Percentiles rank a stretch among this genome's conserved stretches.
Conservation (phyloP, 1,284 basidiomycete genomes). For the Cutaneotrichosporon cyanovorans region DNA sequence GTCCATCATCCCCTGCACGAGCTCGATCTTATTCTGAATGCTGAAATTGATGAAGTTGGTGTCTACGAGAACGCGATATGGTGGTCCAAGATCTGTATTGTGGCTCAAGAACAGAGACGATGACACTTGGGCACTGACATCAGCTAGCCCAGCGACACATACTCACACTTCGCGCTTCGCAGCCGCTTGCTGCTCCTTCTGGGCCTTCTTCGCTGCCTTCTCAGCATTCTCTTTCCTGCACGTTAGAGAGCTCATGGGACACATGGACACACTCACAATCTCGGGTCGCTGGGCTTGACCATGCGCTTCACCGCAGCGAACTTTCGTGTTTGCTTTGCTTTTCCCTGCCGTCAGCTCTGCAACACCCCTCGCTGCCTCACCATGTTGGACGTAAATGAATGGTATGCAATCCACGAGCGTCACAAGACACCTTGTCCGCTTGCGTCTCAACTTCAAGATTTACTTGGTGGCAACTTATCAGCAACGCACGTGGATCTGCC, state of each 20-base stretch:
- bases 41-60: slow-evolving; percentile 99
- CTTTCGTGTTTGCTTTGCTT: slow-evolving; percentile 88
- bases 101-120: slow-evolving; percentile 77
- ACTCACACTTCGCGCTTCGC: slow-evolving; percentile 31
- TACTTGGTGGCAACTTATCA: slow-evolving; percentile 5
- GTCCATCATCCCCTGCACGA: slow-evolving; percentile 98
- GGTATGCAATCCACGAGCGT: no score
- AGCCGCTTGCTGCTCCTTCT: slow-evolving; percentile 46
- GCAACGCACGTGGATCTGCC: not conserved
- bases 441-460: slow-evolving; percentile 5
- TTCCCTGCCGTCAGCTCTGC: slow-evolving; percentile 57
- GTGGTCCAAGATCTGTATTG: slow-evolving; percentile 91
- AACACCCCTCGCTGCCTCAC: not conserved
- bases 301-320: slow-evolving; percentile 92
- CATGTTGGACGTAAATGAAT: not conserved
- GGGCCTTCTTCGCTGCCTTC: slow-evolving; percentile 48
- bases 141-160: not conserved
- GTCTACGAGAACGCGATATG: slow-evolving; percentile 94
- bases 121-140: slow-evolving; percentile 24
- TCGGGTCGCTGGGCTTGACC: slow-evolving; percentile 87
- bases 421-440: no score
- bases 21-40: slow-evolving; percentile 94
- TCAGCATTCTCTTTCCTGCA: slow-evolving; percentile 49
- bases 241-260: slow-evolving; percentile 11
- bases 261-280: slow-evolving; percentile 58